Evolutionary conservation across 441 rosid species (phyloP), one percentile per base, ranked within the genome.

Genomic region (Euphorbia schlechtendalii): DNA sequence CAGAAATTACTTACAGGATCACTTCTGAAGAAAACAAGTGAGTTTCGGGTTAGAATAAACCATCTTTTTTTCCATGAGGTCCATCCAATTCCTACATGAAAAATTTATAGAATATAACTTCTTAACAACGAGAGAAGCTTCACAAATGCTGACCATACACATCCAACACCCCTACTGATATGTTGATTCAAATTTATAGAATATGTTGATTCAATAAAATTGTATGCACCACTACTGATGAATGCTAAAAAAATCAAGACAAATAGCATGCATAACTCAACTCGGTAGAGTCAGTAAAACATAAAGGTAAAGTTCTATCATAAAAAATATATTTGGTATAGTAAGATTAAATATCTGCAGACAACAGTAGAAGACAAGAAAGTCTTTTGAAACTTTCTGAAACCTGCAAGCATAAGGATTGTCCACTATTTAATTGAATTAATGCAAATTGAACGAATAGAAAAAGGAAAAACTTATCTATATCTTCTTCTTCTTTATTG

Each of bases 41-140:
- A 95, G 24, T 91, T 95, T 59, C 85, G 85, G 10, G 99, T 92
- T 69, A 95, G 78, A 70, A 95, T 92, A 74, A 95, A 95, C 99
- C 99, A 95, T 65, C 99, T 78, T 77, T 92, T 95, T 82, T 95
- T 95, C 99, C 98, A 95, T 13, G 98, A 81, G 59, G 98, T 89
- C 99, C 99, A 95, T 48, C 99, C 99, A 76, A 95, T 87, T 76
- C 99, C 99, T 94, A 68, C 59, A 49, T 25, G 58, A 28, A 28
- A 64, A 45, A 51, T 38, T 8, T 20, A 30, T 18, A 53, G 21
- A 66, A 67, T 52, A 24, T 52, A 54, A 53, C 22, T 63, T 63
- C 63, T 24, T 28, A 51, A 10, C 12, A 12, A 54, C 41, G 40
- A 34, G 17, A 59, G n/a, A 46, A 15, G 22, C 49, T 48, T 5